Conservation (phyloP, 805 yeast species). For the Myxozyma mucilagina region DNA sequence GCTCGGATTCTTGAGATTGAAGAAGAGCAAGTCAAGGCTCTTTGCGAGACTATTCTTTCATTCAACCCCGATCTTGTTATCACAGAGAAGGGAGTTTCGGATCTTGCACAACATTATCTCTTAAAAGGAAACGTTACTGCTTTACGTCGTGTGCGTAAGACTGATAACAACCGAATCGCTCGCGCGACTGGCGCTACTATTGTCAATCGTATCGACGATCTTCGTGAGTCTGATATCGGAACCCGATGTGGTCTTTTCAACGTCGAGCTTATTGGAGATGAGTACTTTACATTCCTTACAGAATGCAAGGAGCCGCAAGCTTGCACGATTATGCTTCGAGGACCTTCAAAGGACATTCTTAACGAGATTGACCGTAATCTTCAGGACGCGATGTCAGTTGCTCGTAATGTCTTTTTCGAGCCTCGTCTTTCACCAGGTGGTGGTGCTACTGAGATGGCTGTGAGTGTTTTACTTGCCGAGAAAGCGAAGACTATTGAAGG, state of each 20-base stretch:
- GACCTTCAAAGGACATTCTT: conserved; percentile 94
- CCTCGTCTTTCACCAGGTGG: conserved; percentile 98
- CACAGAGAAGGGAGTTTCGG: conserved; percentile 95
- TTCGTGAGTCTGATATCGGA: conserved; percentile 89
- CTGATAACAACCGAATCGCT: conserved; percentile 94
- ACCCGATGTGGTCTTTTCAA: conserved; percentile 85
- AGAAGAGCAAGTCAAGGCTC: conserved; percentile 88
- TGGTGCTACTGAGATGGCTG: conserved; percentile 99
- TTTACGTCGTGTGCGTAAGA: conserved; percentile 89
- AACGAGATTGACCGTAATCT: conserved; percentile 95
- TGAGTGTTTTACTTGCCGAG: conserved; percentile 81
- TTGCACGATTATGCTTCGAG: conserved; percentile 88
- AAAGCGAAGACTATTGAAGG: conserved; percentile 92
- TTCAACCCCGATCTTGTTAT: conserved; percentile 92
- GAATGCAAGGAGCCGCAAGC: conserved; percentile 86
- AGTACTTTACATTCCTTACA: conserved; percentile 83
- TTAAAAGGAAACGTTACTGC: conserved; percentile 92
- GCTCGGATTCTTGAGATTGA: conserved; percentile 90
- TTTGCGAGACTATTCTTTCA: conserved; percentile 82
- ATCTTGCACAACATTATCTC: conserved; percentile 93
- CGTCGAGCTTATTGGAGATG: conserved; percentile 95
- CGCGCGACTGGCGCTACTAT: conserved; percentile 98
- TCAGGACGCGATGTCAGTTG: conserved; percentile 98
- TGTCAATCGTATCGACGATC: conserved; percentile 92
- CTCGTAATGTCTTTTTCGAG: conserved; percentile 90